Conservation (phyloP, 192 early-diverging fungal species). For the Geosiphon pyriformis region DNA sequence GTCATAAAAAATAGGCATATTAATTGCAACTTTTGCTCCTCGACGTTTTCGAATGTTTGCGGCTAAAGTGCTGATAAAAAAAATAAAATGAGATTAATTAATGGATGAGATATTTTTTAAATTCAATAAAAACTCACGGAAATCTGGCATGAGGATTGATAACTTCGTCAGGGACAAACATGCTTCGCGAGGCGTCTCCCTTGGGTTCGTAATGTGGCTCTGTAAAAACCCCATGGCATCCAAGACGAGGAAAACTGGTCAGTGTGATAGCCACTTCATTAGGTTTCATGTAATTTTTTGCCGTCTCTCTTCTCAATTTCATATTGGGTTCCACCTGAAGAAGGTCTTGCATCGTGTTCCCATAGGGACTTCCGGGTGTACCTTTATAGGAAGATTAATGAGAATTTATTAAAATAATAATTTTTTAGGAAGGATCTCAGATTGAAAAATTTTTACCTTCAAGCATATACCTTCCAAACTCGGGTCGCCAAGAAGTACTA, state of each 20-base stretch:
- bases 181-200: conserved; percentile 64
- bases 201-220: conserved; percentile 65
- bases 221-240: conserved; percentile 66
- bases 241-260: conserved; percentile 88
- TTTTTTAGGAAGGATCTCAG: too few species aligned
- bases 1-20: conserved; percentile 94
- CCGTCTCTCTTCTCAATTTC: conserved; percentile 69
- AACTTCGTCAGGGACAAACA: conserved; percentile 91
- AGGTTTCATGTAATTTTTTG: conserved; percentile 50
- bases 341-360: conserved; percentile 72
- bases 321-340: conserved; percentile 86
- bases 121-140: conserved; percentile 45
- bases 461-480: conserved; percentile 96
- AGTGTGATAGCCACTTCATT: conserved; percentile 78
- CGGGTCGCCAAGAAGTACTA: conserved; percentile 87
- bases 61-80: conserved; percentile 63
- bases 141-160: conserved; percentile 95
- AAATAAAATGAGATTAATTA: not conserved
- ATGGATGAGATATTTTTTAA: conserved; percentile 4
- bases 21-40: conserved; percentile 91
- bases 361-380: conserved; percentile 90
- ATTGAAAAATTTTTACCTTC: conserved; percentile 56
- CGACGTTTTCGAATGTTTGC: conserved; percentile 91
- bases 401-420: too few species aligned
- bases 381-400: conserved; percentile 44